Conservation (phyloP, 2,329 filamentous ascomycete genomes). For the Exophiala dermatitidis region DNA sequence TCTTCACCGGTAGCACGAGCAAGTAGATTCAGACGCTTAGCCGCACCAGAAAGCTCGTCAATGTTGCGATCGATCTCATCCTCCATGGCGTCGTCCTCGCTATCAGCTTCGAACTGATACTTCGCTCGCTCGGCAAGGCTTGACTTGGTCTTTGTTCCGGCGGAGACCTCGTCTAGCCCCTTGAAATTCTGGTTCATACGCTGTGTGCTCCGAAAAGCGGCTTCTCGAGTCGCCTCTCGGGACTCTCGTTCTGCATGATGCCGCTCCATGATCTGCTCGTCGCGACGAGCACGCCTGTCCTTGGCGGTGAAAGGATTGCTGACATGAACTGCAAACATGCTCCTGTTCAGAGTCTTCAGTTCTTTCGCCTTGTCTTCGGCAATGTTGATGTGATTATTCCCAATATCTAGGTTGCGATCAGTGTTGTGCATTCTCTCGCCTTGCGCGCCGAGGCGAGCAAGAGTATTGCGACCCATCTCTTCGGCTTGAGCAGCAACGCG, state of each 20-base stretch:
- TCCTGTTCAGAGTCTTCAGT: slow-evolving; percentile 75
- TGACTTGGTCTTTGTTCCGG: slow-evolving; percentile 42
- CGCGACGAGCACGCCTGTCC: slow-evolving; percentile 55
- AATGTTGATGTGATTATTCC: slow-evolving; percentile 65
- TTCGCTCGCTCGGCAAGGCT: slow-evolving; percentile 59
- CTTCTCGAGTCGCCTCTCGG: slow-evolving; percentile 50
- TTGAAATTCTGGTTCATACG: slow-evolving; percentile 59
- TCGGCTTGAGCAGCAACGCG: slow-evolving; percentile 61
- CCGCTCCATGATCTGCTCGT: slow-evolving; percentile 62
- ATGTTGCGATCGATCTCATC: slow-evolving; percentile 63
- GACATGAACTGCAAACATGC: slow-evolving; percentile 83
- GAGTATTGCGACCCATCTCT: slow-evolving; percentile 62
- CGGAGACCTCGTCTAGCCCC: slow-evolving; percentile 53
- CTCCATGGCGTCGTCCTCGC: slow-evolving; percentile 61
- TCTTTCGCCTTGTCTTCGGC: slow-evolving; percentile 76
- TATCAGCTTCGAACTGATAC: slow-evolving; percentile 72
- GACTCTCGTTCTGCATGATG: slow-evolving; percentile 51
- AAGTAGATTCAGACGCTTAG: slow-evolving; percentile 63
- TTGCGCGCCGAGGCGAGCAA: slow-evolving; percentile 67
- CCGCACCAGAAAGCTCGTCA: slow-evolving; percentile 53
- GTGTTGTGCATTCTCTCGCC: slow-evolving; percentile 75
- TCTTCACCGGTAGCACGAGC: slow-evolving; percentile 68
- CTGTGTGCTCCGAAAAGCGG: slow-evolving; percentile 49
- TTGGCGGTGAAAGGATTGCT: slow-evolving; percentile 69
- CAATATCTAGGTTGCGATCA: slow-evolving; percentile 73